Percentiles rank a stretch among this genome's conserved stretches.
Conservation (phyloP, 164 flowering plant species). For the Stephania cephalantha region DNA sequence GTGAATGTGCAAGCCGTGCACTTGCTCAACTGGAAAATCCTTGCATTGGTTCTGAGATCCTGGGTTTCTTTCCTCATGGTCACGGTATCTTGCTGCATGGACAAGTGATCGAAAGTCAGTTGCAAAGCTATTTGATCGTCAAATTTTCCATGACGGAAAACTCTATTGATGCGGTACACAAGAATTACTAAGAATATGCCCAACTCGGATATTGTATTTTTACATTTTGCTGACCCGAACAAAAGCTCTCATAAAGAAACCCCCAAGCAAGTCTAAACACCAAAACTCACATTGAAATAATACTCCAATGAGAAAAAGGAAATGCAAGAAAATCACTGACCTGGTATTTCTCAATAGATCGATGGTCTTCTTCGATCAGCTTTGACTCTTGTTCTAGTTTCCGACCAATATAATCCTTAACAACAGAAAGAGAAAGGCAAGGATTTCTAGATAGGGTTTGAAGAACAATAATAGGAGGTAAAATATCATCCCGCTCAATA, state of each 20-base stretch:
- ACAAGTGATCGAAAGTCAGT: neutral
- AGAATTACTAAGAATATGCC: too few relatives aligned
- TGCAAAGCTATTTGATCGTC: neutral
- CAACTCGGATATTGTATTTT: too few relatives aligned
- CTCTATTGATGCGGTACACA: too few relatives aligned
- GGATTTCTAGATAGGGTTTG: conserved; percentile 84
- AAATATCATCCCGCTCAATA: conserved; percentile 91
- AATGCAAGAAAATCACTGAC: conserved; percentile 24
- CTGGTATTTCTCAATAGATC: conserved; percentile 87
- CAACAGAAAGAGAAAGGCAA: conserved; percentile 88
- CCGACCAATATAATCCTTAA: conserved; percentile 93
- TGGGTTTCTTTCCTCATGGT: conserved; percentile 90
- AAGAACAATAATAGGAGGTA: conserved; percentile 92
- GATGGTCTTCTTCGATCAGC: conserved; percentile 88
- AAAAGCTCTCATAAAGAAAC: neutral
- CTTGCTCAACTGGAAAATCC: conserved; percentile 98
- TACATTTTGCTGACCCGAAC: too few relatives aligned
- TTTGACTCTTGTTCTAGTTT: conserved; percentile 94
- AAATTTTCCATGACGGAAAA: too few relatives aligned
- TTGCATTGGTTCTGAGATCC: conserved; percentile 93
- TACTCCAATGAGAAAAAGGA: neutral
- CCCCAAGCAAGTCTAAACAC: neutral
- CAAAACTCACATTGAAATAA: neutral
- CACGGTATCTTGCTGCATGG: conserved; percentile 68
- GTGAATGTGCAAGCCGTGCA: conserved; percentile 98